Percentiles rank a stretch among this genome's conserved stretches.
Conservation (phyloP, 768 basidiomycete genomes). For the button mushroom (Agaricus bisporus) region DNA sequence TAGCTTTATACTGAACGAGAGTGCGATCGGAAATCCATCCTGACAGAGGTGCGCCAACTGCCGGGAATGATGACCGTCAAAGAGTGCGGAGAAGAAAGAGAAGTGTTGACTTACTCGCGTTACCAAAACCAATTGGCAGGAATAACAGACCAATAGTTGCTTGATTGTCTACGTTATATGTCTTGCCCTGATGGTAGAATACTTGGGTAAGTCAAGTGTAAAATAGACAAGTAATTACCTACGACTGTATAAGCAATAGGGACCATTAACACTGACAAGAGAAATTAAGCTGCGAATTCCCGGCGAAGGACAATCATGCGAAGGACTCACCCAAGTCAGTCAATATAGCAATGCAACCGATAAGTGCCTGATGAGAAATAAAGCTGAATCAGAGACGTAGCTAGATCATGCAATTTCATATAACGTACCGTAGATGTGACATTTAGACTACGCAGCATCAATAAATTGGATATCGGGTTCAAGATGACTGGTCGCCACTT, state of each 20-base stretch:
- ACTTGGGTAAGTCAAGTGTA: not conserved
- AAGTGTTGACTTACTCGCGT: slow-evolving; percentile 37
- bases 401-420: slow-evolving; percentile 5
- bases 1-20: slow-evolving; percentile 39
- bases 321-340: slow-evolving; percentile 31
- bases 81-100: not conserved
- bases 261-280: slow-evolving; percentile 39
- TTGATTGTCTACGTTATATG: slow-evolving; percentile 51
- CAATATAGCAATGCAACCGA: slow-evolving; percentile 19
- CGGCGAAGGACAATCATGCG: not conserved
- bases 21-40: slow-evolving; percentile 54
- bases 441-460: slow-evolving; percentile 49
- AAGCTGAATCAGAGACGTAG: not conserved
- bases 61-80: not conserved
- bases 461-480: slow-evolving; percentile 47
- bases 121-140: slow-evolving; percentile 53
- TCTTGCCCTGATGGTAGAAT: slow-evolving; percentile 37
- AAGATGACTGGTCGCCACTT: slow-evolving; percentile 32
- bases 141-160: slow-evolving; percentile 56
- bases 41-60: slow-evolving; percentile 56
- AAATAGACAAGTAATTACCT: slow-evolving; percentile 16
- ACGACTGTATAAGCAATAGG: slow-evolving; percentile 68
- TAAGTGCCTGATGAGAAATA: slow-evolving; percentile 9
- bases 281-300: not conserved
- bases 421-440: slow-evolving; percentile 43